Evolutionary conservation across 148 eudicot genomes (phyloP).

Genomic region (Rhododendron ovatum): DNA sequence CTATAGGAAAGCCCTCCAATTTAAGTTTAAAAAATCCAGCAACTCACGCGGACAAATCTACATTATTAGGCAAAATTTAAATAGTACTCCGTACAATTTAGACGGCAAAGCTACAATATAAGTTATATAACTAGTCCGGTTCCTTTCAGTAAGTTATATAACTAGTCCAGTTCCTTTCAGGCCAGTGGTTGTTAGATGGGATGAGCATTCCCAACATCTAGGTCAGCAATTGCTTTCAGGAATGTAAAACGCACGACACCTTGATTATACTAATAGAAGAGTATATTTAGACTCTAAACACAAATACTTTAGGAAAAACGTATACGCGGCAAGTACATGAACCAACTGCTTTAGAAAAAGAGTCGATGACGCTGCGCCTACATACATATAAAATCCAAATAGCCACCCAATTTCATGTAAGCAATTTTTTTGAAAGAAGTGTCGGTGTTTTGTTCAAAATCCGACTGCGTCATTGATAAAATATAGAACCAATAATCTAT

Average conservation of each 20-base stretch:
- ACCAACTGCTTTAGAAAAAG: background rate
- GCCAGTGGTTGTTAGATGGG: background rate
- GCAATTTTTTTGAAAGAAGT: background rate
- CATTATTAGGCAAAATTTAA: background rate
- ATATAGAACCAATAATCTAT: background rate
- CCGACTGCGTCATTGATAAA: background rate
- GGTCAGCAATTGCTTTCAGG: background rate
- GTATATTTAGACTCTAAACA: background rate
- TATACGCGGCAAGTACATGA: background rate
- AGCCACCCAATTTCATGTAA: background rate
- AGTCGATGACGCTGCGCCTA: background rate
- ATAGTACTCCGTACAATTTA: background rate
- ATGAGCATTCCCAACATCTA: background rate
- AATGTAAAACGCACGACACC: background rate
- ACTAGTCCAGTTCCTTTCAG: background rate
- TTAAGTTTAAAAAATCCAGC: background rate
- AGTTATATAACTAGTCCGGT: background rate
- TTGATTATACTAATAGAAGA: background rate
- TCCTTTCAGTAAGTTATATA: background rate
- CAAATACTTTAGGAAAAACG: background rate
- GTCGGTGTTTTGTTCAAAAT: background rate
- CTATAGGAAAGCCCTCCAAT: background rate
- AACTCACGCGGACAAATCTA: background rate
- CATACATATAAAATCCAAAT: background rate
- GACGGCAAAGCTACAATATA: background rate